A percentile compares a stretch with the other conserved stretches of the same genome.
phyloP scores from a whole-genome alignment of 106 monocot genomes.

The Acanthochlamys bracteata region DNA sequence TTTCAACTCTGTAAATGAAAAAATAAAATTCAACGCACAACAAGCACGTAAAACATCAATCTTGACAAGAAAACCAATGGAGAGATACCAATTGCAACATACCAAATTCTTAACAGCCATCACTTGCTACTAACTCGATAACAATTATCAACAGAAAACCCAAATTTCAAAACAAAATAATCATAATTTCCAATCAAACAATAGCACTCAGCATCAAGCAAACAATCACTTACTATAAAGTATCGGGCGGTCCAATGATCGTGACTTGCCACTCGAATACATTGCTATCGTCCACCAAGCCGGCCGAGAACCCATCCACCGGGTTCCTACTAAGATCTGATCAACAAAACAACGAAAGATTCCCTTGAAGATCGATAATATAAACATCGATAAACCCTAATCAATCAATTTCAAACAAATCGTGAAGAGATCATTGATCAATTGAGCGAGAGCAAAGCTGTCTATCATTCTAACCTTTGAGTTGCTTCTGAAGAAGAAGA shows the following conservation, averaged over 20 bases:
- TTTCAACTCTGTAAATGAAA: too few species aligned
- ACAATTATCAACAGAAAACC: not conserved
- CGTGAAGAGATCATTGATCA: too few species aligned
- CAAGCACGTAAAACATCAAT: too few species aligned
- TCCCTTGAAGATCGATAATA: not conserved
- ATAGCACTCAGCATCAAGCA: not conserved
- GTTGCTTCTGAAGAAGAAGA: slow-evolving; percentile 53
- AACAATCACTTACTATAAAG: slow-evolving; percentile 42
- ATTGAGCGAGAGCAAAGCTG: not conserved
- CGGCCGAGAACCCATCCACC: slow-evolving; percentile 76
- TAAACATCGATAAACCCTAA: not conserved
- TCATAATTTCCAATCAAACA: not conserved
- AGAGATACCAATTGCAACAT: too few species aligned
- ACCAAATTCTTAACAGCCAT: too few species aligned
- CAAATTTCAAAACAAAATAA: not conserved
- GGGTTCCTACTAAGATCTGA: slow-evolving; percentile 65
- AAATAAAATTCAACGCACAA: too few species aligned
- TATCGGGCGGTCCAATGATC: slow-evolving; percentile 69
- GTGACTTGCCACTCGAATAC: slow-evolving; percentile 76
- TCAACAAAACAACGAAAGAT: slow-evolving; percentile 1
- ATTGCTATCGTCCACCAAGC: slow-evolving; percentile 60
- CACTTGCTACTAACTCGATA: too few species aligned
- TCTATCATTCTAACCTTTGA: slow-evolving; percentile 26
- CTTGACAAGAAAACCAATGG: too few species aligned
- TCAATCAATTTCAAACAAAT: not conserved